Evolutionary conservation across 768 basidiomycete species (phyloP), one percentile per base, ranked within the genome.

Genomic region (Lactarius trivialis): DNA sequence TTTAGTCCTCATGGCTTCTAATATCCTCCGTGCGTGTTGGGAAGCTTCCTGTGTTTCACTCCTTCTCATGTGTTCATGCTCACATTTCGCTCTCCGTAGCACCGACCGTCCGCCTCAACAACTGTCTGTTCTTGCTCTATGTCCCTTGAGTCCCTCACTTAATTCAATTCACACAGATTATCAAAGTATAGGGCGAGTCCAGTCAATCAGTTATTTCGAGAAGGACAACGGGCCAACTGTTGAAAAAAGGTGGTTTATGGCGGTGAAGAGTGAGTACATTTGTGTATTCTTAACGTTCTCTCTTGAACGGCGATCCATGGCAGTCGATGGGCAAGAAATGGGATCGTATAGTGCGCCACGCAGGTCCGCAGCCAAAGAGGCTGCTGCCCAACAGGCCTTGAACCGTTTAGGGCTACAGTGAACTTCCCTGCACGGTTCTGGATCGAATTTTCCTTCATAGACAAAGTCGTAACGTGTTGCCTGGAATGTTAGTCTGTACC

Each of bases 311-410:
- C 28, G 33, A 15, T 15, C 11, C 26, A 37, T 26, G 12, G 24
- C 33, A 67, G 66, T 67, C 21, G 15, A 51, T 8, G 66, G 66
- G 34, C 15, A 32, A 60, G 72, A 76, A 8, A 77, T 75, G 70
- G 85, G 84, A 33, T 75, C 73, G 12, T 84, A 78, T 6, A 73
- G 68, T 1, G 82, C 78, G 12, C 33, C 68, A 3, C 74, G 75
- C 49, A 82, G 84, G 66, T 68, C 73, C 11, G 54, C 52, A 1
- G 75, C 76, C 8, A 76, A 71, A 63, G 75, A 77, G 45, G 62
- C 56, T 34, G 76, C 76, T 21, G 74, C 74, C 0, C 54, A 59
- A 32, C 65, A 71, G 43, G 73, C 73, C 33, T 59, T 74, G 49
- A 26, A 33, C 39, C 51, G 15, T 3, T 61, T 75, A 39, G 68